A percentile compares a stretch with the other conserved stretches of the same genome.
Evolutionary conservation across 2,329 filamentous ascomycete genomes (phyloP).

Genomic region (Chrysosphaeria jannelii): DNA sequence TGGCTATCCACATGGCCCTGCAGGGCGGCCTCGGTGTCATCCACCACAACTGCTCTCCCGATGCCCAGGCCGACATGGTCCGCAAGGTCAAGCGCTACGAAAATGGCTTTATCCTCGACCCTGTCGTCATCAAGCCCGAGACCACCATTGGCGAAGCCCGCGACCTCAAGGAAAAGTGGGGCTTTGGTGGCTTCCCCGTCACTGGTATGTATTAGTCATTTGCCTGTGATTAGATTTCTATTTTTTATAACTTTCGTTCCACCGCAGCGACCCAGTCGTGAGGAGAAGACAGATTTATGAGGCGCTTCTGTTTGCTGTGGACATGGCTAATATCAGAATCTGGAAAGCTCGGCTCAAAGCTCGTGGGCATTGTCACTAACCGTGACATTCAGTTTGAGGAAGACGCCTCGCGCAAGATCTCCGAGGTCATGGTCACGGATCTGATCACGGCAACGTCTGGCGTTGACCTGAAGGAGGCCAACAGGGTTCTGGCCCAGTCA

Average conservation of each 20-base stretch:
- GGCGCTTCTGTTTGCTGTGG: constrained; percentile 1
- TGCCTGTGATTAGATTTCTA: constrained; percentile 48
- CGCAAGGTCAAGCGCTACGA: constrained; percentile 97
- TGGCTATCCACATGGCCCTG: constrained; percentile 92
- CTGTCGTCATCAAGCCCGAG: constrained; percentile 61
- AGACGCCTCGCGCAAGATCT: constrained; percentile 38
- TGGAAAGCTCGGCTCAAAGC: constrained; percentile 79
- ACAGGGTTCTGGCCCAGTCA: constrained; percentile 72
- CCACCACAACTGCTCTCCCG: constrained; percentile 97
- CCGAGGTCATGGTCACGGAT: constrained; percentile 89
- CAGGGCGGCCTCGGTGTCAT: constrained; percentile 80
- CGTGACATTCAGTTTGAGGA: constrained; percentile 94
- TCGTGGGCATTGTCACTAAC: constrained; percentile 91
- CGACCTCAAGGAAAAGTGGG: constrained; percentile 88
- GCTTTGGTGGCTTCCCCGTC: constrained; percentile 92
- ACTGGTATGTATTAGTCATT: constrained; percentile 41
- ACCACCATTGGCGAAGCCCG: constrained; percentile 81
- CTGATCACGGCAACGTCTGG: constrained; percentile 66
- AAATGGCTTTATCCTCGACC: constrained; percentile 95
- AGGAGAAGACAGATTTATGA: constrained; percentile 24
- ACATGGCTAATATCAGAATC: constrained; percentile 29
- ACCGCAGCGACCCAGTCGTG: constrained; percentile 79
- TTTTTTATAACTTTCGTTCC: constrained; percentile 98
- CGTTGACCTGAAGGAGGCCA: constrained; percentile 64
- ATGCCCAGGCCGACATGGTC: constrained; percentile 95